Evolutionary conservation across 768 basidiomycete genomes (phyloP).

Genomic region (Boletellus ananas): DNA sequence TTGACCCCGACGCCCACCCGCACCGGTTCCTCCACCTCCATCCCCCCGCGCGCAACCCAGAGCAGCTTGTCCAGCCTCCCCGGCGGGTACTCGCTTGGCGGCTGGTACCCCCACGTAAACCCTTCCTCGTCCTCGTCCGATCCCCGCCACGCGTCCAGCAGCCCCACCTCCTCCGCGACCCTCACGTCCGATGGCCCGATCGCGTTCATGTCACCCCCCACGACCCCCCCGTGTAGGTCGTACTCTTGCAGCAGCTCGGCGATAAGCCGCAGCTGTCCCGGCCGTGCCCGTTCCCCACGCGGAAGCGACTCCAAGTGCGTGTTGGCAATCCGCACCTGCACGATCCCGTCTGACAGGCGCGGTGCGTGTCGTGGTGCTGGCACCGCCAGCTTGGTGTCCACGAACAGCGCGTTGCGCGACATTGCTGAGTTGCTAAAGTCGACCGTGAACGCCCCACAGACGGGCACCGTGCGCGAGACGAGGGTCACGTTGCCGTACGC

Average conservation of each 20-base stretch:
- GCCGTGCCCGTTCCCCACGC: slow-evolving; percentile 40
- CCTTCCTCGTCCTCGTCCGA: slow-evolving; percentile 42
- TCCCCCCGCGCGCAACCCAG: slow-evolving; percentile 46
- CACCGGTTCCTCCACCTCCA: slow-evolving; percentile 50
- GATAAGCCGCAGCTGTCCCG: slow-evolving; percentile 52
- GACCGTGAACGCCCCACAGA: slow-evolving; percentile 47
- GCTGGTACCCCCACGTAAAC: slow-evolving; percentile 72
- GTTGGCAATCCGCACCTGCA: slow-evolving; percentile 60
- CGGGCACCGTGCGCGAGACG: slow-evolving; percentile 51
- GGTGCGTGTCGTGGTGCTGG: slow-evolving; percentile 31
- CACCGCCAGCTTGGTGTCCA: slow-evolving; percentile 48
- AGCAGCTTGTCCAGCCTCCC: slow-evolving; percentile 65
- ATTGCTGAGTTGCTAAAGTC: slow-evolving; percentile 50
- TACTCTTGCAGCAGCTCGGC: slow-evolving; percentile 46
- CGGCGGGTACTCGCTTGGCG: slow-evolving; percentile 41
- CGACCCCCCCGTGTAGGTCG: slow-evolving; percentile 51
- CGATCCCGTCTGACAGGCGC: slow-evolving; percentile 34
- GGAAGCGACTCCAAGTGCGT: slow-evolving; percentile 71
- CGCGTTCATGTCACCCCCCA: slow-evolving; percentile 73
- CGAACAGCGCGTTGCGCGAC: slow-evolving; percentile 54
- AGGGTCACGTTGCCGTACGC: slow-evolving; percentile 70
- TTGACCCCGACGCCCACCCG: slow-evolving; percentile 55
- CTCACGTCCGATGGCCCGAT: slow-evolving; percentile 44
- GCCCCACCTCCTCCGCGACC: slow-evolving; percentile 42
- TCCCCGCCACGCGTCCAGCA: slow-evolving; percentile 59